Evolutionary conservation across 2,329 filamentous ascomycete genomes (phyloP), one percentile per base, ranked within the genome.

Genomic region (Decorospora gaudefroyi): DNA sequence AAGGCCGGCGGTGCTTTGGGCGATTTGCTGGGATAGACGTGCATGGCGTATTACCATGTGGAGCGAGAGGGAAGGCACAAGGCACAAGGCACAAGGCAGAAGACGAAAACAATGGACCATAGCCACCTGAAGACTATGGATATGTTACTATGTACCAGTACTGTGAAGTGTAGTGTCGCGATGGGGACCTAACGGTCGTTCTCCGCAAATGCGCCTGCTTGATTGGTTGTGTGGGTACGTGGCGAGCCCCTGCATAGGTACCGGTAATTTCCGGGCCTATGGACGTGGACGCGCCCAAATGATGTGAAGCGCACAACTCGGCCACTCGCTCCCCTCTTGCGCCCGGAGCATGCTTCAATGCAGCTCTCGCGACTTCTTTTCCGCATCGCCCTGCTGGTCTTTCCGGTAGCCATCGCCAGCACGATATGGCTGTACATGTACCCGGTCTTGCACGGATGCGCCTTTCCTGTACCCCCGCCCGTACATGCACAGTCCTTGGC

Each of bases 391-490:
- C 62, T 72, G 62, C 62, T 79, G 51, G 70, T 84, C 25, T 65
- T 87, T 30, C 84, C 88, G 34, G 64, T 92, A 65, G 85, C 87
- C 46, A 61, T 92, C 64, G 72, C 82, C 53, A 81, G 82, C 63
- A 89, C 87, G 37, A 61, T 84, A 55, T 95, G 91, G 73, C 79
- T 97, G 39, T 96, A 96, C 74, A 76, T 92, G 26, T 97, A 95
- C 67, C 91, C 93, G 6, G 64, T 88, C 57, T 86, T 96, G 64
- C 80, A 66, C 55, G 80, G 82, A 62, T 97, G 91, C 76, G 84
- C 80, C 25, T 97, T 96, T 71, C 89, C 91, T 4, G 18, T 42
- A 17, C 59, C 57, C 8, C 49, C 55, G 11, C n/a, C 44, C 4
- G 29, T 48, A 7, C 35, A 44, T 19, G 18, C 39, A 12, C 37